Evolutionary conservation across 805 yeast species (phyloP).

Genomic region (Lipomyces lipofer): DNA sequence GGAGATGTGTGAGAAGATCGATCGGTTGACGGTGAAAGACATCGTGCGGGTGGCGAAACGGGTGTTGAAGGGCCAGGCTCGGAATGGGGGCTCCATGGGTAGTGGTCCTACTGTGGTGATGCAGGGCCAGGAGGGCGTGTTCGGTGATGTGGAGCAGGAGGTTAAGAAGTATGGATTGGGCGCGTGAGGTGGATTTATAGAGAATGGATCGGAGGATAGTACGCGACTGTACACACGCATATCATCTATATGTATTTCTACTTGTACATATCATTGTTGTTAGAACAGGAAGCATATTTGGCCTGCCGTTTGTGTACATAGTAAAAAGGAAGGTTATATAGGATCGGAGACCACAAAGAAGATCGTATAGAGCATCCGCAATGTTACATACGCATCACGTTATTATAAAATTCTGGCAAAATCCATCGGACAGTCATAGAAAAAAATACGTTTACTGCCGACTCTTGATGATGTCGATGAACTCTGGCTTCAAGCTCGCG

Average conservation of each 20-base stretch:
- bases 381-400: no score
- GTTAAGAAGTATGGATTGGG: conserved; percentile 76
- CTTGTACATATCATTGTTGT: not conserved
- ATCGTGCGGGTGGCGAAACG: conserved; percentile 71
- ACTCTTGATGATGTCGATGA: conserved; percentile 81
- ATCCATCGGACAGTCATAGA: not conserved
- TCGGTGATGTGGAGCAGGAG: conserved; percentile 77
- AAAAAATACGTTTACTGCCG: conserved; percentile 14
- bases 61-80: conserved; percentile 67
- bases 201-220: no score
- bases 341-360: not conserved
- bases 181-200: no score
- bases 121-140: conserved; percentile 81
- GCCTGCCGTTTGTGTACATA: not conserved
- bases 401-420: not conserved
- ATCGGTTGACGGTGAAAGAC: conserved; percentile 64
- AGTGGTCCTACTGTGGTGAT: conserved; percentile 82
- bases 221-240: no score
- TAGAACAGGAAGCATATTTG: not conserved
- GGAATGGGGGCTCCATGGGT: conserved; percentile 49
- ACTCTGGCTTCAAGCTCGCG: conserved; percentile 98
- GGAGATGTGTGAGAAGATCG: conserved; percentile 82
- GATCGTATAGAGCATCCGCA: not conserved
- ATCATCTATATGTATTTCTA: not conserved
- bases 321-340: not conserved